These are phyloP conservation scores for Cercospora berteroae DNA, from an alignment of 2,329 filamentous ascomycete genomes.

Conservation along the genomic window DNA sequence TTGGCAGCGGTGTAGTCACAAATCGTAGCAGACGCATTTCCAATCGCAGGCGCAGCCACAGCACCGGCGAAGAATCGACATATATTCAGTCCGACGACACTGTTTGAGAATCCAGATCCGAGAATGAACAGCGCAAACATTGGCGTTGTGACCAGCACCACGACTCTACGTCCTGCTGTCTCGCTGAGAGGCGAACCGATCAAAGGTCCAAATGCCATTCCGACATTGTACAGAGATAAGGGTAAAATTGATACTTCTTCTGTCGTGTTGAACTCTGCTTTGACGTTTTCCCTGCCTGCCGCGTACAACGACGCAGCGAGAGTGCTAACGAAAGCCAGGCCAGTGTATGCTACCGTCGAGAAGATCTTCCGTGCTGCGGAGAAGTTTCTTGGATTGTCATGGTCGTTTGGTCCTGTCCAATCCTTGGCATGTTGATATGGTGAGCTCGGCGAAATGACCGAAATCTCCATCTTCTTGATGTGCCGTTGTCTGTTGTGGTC, in stretches of 20 bases:
- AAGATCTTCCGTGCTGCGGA: conserved; percentile 24
- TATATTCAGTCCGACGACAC: conserved; percentile 26
- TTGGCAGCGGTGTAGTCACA: conserved; percentile 35
- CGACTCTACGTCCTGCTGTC: conserved; percentile 38
- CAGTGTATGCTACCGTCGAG: conserved; percentile 31
- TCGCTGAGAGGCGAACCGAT: conserved; percentile 41
- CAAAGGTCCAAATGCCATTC: conserved; percentile 40
- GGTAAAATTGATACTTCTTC: conserved; percentile 38
- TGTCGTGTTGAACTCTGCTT: conserved; percentile 29
- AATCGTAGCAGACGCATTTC: conserved; percentile 36
- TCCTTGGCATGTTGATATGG: conserved; percentile 27
- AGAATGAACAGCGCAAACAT: conserved; percentile 40
- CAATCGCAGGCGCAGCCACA: conserved; percentile 38
- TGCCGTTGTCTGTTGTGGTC: not conserved
- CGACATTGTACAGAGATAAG: conserved; percentile 40
- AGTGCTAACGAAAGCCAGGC: conserved; percentile 35
- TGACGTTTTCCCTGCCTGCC: conserved; percentile 29
- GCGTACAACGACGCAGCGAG: conserved; percentile 37
- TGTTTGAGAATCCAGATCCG: conserved; percentile 33
- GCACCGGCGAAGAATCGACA: conserved; percentile 51
- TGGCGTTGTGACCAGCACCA: conserved; percentile 39
- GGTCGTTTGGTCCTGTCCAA: conserved; percentile 32
- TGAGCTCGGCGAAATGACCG: not conserved
- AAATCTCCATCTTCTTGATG: not conserved
- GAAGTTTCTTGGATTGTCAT: conserved; percentile 36